Percentiles rank a stretch among this genome's conserved stretches.
phyloP scores from a whole-genome alignment of 164 flowering plant genomes.

The Sedum album region DNA sequence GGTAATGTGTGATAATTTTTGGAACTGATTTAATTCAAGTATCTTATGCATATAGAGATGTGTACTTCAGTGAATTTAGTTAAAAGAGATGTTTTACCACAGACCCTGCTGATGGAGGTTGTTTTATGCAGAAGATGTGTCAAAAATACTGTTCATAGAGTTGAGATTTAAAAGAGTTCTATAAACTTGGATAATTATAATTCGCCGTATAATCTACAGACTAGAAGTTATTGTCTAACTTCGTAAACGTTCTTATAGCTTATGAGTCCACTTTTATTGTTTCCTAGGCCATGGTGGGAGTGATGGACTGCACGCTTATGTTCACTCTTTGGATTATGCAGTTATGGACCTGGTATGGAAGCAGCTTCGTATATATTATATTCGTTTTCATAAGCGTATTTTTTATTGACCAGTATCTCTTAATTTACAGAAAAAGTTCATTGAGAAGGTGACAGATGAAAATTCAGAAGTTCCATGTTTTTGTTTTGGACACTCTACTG shows the following conservation, averaged over 20 bases:
- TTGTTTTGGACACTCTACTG: too few relatives aligned
- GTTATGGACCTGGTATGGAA: conserved; percentile 54
- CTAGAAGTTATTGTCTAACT: not conserved
- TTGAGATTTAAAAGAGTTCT: not conserved
- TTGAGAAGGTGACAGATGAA: too few relatives aligned
- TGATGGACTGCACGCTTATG: conserved; percentile 88
- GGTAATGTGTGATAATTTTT: not conserved
- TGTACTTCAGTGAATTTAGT: not conserved
- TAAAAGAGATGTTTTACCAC: not conserved
- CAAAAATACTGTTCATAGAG: not conserved
- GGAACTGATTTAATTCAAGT: not conserved
- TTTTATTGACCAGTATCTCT: not conserved
- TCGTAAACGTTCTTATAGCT: not conserved
- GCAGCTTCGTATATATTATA: not conserved
- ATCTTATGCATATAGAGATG: not conserved
- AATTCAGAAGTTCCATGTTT: too few relatives aligned
- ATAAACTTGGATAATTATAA: not conserved
- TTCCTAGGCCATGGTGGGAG: conserved; percentile 85
- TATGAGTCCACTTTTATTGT: not conserved
- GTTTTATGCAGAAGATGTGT: not conserved
- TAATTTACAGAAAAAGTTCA: too few relatives aligned
- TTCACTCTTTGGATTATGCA: too few relatives aligned
- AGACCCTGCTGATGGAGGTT: not conserved
- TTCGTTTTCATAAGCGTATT: too few relatives aligned
- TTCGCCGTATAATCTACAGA: not conserved